Evolutionary conservation across 2,329 filamentous ascomycete genomes (phyloP).

Genomic region (Calonectria ilicicola): DNA sequence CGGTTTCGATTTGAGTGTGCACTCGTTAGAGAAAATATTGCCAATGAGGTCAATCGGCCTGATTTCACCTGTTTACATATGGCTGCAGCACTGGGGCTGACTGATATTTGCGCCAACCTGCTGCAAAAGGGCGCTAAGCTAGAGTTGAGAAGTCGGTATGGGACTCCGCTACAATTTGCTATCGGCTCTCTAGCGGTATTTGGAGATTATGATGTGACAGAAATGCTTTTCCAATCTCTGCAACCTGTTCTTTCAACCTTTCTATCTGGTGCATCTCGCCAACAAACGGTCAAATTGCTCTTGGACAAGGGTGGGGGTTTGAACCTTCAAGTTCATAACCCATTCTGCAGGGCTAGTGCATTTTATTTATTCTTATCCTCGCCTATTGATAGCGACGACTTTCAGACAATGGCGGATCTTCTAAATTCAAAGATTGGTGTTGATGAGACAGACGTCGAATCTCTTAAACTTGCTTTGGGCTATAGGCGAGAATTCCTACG

Average conservation of each 20-base stretch:
- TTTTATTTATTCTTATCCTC: not conserved
- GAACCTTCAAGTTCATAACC: not conserved
- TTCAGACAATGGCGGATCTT: not conserved
- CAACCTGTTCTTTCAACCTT: not conserved
- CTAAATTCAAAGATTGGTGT: not conserved
- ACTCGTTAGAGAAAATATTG: not conserved
- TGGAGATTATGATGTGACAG: not conserved
- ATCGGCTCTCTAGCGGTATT: not conserved
- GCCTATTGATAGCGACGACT: not conserved
- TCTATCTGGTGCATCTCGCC: not conserved
- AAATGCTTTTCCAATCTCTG: not conserved
- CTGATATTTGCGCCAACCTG: not conserved
- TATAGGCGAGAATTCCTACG: no score
- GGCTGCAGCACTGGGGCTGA: not conserved
- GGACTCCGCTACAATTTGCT: not conserved
- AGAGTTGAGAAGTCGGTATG: not conserved
- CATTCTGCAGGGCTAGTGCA: not conserved
- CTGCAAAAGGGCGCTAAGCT: not conserved
- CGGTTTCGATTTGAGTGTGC: not conserved
- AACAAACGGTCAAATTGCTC: not conserved
- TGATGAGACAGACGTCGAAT: not conserved
- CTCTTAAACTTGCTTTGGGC: no score
- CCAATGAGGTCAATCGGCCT: not conserved
- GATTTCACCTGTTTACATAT: not conserved
- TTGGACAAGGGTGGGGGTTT: not conserved